These are phyloP conservation scores for Pelargonium australe DNA, from an alignment of 441 rosid genomes.

Conservation along the genomic window DNA sequence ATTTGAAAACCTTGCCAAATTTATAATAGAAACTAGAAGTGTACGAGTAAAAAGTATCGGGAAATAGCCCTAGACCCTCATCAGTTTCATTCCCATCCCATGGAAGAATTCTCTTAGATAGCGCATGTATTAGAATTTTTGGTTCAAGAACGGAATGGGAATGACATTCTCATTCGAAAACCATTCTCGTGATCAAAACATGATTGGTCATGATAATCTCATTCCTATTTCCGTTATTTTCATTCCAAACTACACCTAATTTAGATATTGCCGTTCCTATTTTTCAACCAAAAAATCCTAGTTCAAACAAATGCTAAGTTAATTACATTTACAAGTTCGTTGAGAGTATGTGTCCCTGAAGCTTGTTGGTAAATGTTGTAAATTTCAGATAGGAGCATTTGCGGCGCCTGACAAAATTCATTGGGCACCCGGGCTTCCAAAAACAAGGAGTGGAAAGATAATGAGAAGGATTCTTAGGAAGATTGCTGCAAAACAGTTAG, in stretches of 20 bases:
- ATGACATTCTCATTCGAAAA: too few species aligned
- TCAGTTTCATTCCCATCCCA: neutral
- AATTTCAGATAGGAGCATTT: conserved; percentile 80
- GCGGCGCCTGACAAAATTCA: conserved; percentile 92
- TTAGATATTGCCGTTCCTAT: too few species aligned
- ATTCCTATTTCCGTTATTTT: too few species aligned
- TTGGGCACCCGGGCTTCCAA: conserved; percentile 92
- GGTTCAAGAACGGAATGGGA: too few species aligned
- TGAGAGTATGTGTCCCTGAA: neutral
- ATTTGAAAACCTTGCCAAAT: neutral
- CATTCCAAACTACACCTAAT: too few species aligned
- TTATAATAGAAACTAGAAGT: too few species aligned
- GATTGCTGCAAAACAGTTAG: conserved; percentile 76
- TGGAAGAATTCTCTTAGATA: neutral
- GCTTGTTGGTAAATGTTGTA: neutral
- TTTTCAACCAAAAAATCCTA: too few species aligned
- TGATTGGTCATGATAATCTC: too few species aligned
- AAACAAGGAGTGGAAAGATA: conserved; percentile 93
- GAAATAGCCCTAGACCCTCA: neutral
- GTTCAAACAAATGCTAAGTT: too few species aligned
- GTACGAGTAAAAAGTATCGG: neutral
- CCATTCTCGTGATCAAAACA: too few species aligned
- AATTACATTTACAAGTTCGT: too few species aligned
- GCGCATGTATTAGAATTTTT: neutral
- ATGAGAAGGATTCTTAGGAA: conserved; percentile 93